Percentiles rank a stretch among this genome's conserved stretches.
phyloP scores from a whole-genome alignment of 768 basidiomycete species.

The Phanerochaete sordida region DNA sequence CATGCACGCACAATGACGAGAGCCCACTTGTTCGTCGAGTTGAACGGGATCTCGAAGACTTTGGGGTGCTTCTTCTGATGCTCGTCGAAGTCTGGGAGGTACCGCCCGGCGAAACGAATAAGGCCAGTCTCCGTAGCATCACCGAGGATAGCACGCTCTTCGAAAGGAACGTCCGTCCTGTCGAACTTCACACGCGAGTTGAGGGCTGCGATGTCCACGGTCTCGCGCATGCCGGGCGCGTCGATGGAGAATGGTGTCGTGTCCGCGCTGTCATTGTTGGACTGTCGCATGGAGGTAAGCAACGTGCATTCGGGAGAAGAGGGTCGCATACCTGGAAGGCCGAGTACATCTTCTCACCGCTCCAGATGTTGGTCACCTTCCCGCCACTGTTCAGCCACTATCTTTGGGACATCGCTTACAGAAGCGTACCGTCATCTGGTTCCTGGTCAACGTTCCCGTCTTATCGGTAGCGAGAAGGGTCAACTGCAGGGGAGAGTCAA shows the following conservation, averaged over 20 bases:
- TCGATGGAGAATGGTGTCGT: conserved; percentile 47
- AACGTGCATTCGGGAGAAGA: not conserved
- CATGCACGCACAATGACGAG: conserved; percentile 53
- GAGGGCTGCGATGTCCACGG: conserved; percentile 59
- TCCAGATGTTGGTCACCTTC: conserved; percentile 66
- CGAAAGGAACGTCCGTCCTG: conserved; percentile 57
- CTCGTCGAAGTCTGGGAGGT: conserved; percentile 50
- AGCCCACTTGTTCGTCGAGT: conserved; percentile 74
- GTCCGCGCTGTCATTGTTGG: conserved; percentile 62
- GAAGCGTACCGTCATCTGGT: conserved; percentile 58
- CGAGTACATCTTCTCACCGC: conserved; percentile 55
- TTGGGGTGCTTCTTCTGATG: conserved; percentile 49
- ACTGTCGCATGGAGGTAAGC: conserved; percentile 28
- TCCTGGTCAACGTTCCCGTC: conserved; percentile 66
- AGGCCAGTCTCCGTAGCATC: conserved; percentile 78
- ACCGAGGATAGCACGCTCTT: conserved; percentile 58
- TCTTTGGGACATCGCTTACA: not conserved
- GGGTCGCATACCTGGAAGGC: conserved; percentile 50
- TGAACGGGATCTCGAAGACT: conserved; percentile 74
- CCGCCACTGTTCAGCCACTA: not conserved
- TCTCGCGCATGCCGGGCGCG: conserved; percentile 59
- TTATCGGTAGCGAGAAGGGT: conserved; percentile 71
- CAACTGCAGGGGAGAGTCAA: conserved; percentile 33
- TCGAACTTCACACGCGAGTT: conserved; percentile 73
- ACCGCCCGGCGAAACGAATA: conserved; percentile 60